Percentiles rank a stretch among this genome's conserved stretches.
Evolutionary conservation across 2,329 filamentous ascomycete species (phyloP).

Genomic region (Pseudopyrenochaeta lycopersici): DNA sequence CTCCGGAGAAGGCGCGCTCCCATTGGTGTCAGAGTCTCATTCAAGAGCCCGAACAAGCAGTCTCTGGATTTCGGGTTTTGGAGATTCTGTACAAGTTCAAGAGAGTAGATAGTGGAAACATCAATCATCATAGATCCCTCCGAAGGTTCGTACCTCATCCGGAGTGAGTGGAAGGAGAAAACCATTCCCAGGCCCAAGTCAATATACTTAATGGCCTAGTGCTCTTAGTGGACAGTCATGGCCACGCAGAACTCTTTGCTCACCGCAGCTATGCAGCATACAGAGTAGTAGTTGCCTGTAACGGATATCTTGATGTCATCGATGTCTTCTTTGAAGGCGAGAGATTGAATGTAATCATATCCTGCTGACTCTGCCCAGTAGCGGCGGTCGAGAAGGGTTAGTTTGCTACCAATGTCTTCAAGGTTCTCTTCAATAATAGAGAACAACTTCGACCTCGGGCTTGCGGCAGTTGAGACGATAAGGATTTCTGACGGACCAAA

Average conservation of each 20-base stretch:
- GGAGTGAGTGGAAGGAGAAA: conserved; percentile 81
- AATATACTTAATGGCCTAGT: conserved; percentile 80
- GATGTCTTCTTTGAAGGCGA: conserved; percentile 83
- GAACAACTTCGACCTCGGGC: conserved; percentile 76
- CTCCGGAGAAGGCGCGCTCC: conserved; percentile 82
- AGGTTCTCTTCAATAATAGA: conserved; percentile 78
- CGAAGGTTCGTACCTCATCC: conserved; percentile 85
- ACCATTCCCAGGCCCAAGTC: conserved; percentile 73
- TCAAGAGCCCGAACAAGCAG: conserved; percentile 84
- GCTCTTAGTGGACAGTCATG: conserved; percentile 4
- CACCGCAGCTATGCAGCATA: conserved; percentile 87
- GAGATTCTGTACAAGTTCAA: conserved; percentile 91
- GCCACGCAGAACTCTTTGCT: conserved; percentile 60
- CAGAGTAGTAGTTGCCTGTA: conserved; percentile 84
- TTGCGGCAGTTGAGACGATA: conserved; percentile 76
- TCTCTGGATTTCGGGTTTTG: conserved; percentile 80
- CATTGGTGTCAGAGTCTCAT: conserved; percentile 88
- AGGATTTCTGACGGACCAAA: conserved; percentile 83
- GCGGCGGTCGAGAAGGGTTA: conserved; percentile 74
- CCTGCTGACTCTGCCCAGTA: conserved; percentile 85
- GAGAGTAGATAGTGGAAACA: conserved; percentile 81
- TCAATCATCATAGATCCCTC: conserved; percentile 98
- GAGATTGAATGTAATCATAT: conserved; percentile 76
- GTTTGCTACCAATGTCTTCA: conserved; percentile 63
- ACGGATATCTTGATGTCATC: conserved; percentile 82